These are phyloP conservation scores for Trichophyton schoenleinii DNA, from an alignment of 2,329 filamentous ascomycete species.

Conservation along the genomic window DNA sequence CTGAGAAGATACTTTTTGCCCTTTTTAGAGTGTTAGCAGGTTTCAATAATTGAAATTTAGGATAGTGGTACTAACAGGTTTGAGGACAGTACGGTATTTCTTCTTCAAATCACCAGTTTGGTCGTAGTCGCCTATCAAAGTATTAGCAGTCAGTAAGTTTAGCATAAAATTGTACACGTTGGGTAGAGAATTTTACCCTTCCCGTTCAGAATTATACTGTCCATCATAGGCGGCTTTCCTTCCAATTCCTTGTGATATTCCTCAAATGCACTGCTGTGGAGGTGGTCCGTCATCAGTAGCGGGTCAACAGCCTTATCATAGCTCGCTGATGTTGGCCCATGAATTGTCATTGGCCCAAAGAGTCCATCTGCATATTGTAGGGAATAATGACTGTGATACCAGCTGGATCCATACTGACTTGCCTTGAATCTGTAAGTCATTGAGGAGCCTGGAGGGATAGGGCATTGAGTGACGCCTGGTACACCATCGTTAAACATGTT, in stretches of 20 bases:
- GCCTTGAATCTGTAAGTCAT: slow-evolving; percentile 25
- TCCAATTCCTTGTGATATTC: slow-evolving; percentile 7
- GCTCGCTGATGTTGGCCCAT: slow-evolving; percentile 28
- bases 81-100: background rate
- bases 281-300: slow-evolving; percentile 26
- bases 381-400: slow-evolving; percentile 24
- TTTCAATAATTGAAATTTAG: background rate
- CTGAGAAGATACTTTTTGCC: slow-evolving; percentile 25
- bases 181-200: slow-evolving; percentile 8
- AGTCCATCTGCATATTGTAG: slow-evolving; percentile 23
- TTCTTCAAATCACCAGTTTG: slow-evolving; percentile 5
- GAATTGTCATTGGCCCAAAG: slow-evolving; percentile 24
- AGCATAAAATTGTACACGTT: background rate
- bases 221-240: slow-evolving; percentile 11
- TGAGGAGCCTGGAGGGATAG: slow-evolving; percentile 23
- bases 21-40: background rate
- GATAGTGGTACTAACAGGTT: background rate
- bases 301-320: slow-evolving; percentile 28
- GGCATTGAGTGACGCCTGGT: slow-evolving; percentile 28
- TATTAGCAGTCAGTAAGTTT: background rate
- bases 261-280: slow-evolving; percentile 11
- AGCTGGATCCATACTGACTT: slow-evolving; percentile 21
- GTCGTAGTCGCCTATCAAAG: background rate
- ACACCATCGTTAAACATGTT: slow-evolving; percentile 23
- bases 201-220: slow-evolving; percentile 16